phyloP scores from a whole-genome alignment of 306 rosid species.

The Lotus japonicus region DNA sequence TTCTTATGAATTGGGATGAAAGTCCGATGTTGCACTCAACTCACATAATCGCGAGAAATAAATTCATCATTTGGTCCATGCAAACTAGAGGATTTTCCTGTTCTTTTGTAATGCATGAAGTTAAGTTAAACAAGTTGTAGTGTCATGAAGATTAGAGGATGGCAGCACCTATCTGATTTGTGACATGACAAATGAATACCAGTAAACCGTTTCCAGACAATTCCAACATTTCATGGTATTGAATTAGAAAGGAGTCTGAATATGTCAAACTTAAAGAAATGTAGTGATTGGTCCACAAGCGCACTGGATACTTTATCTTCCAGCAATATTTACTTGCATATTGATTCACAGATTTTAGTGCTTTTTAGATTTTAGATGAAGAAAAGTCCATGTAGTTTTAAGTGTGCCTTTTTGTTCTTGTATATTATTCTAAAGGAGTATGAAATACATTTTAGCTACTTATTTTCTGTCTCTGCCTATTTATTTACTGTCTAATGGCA shows the following conservation, averaged over 20 bases:
- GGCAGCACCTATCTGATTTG: not conserved
- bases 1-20: too few relatives aligned
- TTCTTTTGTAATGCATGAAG: not conserved
- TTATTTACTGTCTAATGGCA: too few relatives aligned
- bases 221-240: not conserved
- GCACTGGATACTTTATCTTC: not conserved
- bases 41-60: too few relatives aligned
- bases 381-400: not conserved
- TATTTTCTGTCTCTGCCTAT: too few relatives aligned
- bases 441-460: not conserved
- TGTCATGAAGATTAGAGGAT: constrained; percentile 1
- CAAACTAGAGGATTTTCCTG: not conserved
- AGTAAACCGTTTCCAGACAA: not conserved
- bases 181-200: not conserved
- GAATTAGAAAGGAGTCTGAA: not conserved
- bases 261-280: not conserved
- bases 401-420: not conserved
- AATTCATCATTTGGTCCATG: not conserved
- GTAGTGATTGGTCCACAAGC: not conserved
- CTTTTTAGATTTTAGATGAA: not conserved
- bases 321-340: not conserved
- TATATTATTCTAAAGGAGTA: not conserved
- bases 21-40: too few relatives aligned
- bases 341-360: not conserved
- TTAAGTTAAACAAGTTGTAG: not conserved